Base-by-base conservation (phyloP, 2,329 filamentous ascomycete species). In the Teratosphaeria epicoccoides region DNA sequence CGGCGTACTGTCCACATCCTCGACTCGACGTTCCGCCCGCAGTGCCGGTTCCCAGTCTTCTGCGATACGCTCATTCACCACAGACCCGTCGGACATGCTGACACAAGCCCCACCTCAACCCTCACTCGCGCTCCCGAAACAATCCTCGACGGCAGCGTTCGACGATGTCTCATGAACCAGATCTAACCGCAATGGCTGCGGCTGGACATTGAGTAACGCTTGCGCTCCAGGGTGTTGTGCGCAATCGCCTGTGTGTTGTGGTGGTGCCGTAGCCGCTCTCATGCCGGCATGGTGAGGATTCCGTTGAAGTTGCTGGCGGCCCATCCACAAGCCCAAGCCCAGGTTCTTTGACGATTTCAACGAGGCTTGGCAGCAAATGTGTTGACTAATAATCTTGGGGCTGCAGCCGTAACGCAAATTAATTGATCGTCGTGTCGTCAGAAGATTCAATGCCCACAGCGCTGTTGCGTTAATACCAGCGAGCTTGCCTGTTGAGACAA, bases 121-220 rank as follows among this genome's bases (percentile, higher is more conserved):
- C 9, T 29, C 29, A 28, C 25, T 37, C 22, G 23, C 23, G 24
- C 22, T 33, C 46, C 49, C 46, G 47, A 33, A 37, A 26, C 24
- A 48, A 44, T 14, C 24, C 28, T 22, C 33, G 33, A 25, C 14
- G 23, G 43, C 28, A 40, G 49, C 28, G 17, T 29, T 43, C 37
- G 23, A 50, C 48, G n/a, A 46, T 5, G 46, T 23, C 29, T 24
- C 48, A 26, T 28, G 26, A 40, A 40, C 25, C 24, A 40, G 28
- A 24, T 44, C 56, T 61, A 64, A 46, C 62, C 62, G 55, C 62
- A 64, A 60, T 62, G 58, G 54, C 53, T 62, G 45, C 60, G 58
- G 59, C 56, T 60, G 51, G 61, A 63, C 62, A 64, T 64, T 57
- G 60, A 62, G 54, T 7, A 23, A 33, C 24, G 33, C 33, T 40